These are phyloP conservation scores for Oryza punctata DNA, from an alignment of 176 grass and related monocot genomes.

Conservation along the genomic window DNA sequence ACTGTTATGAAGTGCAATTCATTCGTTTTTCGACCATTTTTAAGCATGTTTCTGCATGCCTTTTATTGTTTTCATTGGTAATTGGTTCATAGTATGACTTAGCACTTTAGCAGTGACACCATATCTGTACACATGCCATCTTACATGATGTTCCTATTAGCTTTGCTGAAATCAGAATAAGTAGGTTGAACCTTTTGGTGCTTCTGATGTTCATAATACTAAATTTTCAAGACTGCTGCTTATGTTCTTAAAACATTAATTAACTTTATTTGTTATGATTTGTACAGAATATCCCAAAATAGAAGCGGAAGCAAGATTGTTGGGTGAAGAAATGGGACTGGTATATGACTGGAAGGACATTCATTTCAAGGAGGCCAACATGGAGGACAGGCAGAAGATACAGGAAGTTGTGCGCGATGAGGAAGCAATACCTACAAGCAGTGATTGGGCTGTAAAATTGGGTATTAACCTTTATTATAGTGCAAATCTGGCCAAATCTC, in stretches of 20 bases:
- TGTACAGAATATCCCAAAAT: constrained; percentile 89
- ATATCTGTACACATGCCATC: background rate
- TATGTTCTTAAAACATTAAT: constrained; percentile 32
- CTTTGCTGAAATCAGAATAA: constrained; percentile 27
- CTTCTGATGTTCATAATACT: constrained; percentile 23
- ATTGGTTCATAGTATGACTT: background rate
- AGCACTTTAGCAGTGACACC: background rate
- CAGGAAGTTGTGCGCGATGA: constrained; percentile 63
- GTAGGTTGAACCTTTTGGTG: constrained; percentile 18
- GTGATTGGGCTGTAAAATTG: constrained; percentile 96
- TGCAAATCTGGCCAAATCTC: constrained; percentile 86
- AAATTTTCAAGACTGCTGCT: background rate
- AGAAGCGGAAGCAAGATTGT: constrained; percentile 79
- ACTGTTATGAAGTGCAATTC: constrained; percentile 11
- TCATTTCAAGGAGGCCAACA: constrained; percentile 61
- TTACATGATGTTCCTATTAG: constrained; percentile 10
- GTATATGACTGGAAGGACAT: constrained; percentile 72
- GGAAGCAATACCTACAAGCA: constrained; percentile 70
- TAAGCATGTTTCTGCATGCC: background rate
- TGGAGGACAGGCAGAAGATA: constrained; percentile 65
- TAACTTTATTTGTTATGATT: constrained; percentile 40
- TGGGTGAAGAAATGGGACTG: constrained; percentile 71
- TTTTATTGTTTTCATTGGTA: background rate
- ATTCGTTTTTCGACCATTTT: background rate
- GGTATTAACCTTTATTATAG: constrained; percentile 95